Conservation (phyloP, 2,329 filamentous ascomycete genomes). For the Pseudohalonectria lignicola region DNA sequence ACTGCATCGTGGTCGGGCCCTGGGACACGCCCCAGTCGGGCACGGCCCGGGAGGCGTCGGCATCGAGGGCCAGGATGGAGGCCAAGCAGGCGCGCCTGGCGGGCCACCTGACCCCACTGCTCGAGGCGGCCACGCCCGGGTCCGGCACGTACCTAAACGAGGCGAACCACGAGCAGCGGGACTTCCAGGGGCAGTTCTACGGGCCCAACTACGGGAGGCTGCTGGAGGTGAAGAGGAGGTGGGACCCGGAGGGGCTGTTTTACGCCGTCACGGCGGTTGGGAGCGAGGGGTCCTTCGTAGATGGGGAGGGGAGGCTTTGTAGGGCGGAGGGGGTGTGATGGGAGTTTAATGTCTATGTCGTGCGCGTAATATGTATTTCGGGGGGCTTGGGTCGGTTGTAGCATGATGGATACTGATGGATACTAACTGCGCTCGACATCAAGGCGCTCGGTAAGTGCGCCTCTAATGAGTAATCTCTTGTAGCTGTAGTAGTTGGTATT, state of each 20-base stretch:
- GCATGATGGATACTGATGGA: too few species aligned
- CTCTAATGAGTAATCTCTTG: too few species aligned
- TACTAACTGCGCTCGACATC: too few species aligned
- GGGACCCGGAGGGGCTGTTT: conserved; percentile 23
- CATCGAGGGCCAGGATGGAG: not conserved
- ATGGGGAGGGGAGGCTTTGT: conserved; percentile 23
- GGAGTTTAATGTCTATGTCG: too few species aligned
- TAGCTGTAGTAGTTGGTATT: too few species aligned
- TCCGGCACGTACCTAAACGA: conserved; percentile 23
- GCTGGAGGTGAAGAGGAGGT: conserved; percentile 23
- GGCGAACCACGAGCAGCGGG: conserved; percentile 19
- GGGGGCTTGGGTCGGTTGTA: too few species aligned
- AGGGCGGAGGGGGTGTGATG: not conserved
- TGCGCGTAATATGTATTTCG: too few species aligned
- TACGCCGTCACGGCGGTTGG: conserved; percentile 25
- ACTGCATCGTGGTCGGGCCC: conserved; percentile 9
- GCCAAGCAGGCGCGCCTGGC: conserved; percentile 12
- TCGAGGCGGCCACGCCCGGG: conserved; percentile 16
- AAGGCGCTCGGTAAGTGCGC: too few species aligned
- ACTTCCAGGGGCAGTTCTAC: conserved; percentile 18
- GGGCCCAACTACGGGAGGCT: conserved; percentile 18
- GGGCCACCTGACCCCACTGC: conserved; percentile 10
- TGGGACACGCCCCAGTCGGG: conserved; percentile 7
- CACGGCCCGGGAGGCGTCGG: not conserved
- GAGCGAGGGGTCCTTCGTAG: conserved; percentile 23